These are phyloP conservation scores for Pyrrhoderma lamaoense DNA, from an alignment of 1,284 basidiomycete genomes.

Conservation along the genomic window DNA sequence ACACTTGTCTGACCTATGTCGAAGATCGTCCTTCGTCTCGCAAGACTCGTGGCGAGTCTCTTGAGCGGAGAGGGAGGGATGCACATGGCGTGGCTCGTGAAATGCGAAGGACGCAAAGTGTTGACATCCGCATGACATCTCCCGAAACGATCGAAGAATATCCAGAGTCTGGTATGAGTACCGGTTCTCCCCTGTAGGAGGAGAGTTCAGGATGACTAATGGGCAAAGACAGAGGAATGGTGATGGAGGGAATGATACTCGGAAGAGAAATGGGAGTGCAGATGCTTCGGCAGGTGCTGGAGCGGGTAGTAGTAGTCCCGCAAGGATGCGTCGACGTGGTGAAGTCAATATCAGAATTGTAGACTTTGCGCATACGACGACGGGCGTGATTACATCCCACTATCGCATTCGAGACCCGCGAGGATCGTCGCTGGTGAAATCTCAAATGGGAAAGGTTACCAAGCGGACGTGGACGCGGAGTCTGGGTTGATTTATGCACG, in stretches of 20 bases:
- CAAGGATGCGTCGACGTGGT: constrained; percentile 51
- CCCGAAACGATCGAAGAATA: constrained; percentile 40
- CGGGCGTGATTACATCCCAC: constrained; percentile 86
- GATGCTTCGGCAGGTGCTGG: not conserved
- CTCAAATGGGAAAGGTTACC: constrained; percentile 69
- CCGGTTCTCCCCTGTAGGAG: too few relatives aligned
- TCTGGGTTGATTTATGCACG: constrained; percentile 77
- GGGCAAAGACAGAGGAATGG: too few relatives aligned
- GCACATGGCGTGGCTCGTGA: constrained; percentile 33
- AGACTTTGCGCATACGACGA: constrained; percentile 98
- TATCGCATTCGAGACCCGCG: constrained; percentile 34
- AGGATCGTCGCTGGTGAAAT: constrained; percentile 29
- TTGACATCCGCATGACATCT: constrained; percentile 63
- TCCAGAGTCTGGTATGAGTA: not conserved
- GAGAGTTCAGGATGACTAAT: too few relatives aligned
- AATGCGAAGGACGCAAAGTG: constrained; percentile 67
- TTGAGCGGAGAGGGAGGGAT: constrained; percentile 44
- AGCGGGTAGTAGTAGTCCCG: constrained; percentile 26
- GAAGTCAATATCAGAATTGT: constrained; percentile 95
- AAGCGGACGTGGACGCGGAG: constrained; percentile 69
- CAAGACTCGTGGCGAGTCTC: constrained; percentile 70
- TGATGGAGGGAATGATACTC: not conserved
- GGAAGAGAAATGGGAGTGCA: not conserved
- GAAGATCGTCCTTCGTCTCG: constrained; percentile 63
- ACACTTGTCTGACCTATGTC: constrained; percentile 53